Conservation (phyloP, 805 yeast species). For the Metschnikowia cubensis region DNA sequence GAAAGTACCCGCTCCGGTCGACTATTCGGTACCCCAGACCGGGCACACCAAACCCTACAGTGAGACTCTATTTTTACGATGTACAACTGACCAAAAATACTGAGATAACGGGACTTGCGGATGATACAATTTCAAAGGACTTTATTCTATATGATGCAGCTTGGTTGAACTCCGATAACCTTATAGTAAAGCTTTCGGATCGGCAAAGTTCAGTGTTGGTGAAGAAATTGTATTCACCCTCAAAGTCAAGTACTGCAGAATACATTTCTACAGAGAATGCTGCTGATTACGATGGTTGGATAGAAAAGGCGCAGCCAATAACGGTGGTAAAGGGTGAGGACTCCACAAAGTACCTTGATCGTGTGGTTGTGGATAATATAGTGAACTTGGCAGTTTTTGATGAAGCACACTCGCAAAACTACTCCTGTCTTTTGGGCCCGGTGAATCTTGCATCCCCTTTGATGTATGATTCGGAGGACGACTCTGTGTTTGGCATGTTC, state of each 20-base stretch:
- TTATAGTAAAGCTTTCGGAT: slow-evolving; percentile 21
- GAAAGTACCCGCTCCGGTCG: slow-evolving; percentile 46
- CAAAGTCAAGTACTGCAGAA: neutral
- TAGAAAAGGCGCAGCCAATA: slow-evolving; percentile 19
- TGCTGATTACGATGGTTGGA: slow-evolving; percentile 21
- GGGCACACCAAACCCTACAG: slow-evolving; percentile 57
- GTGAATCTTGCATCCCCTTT: slow-evolving; percentile 14
- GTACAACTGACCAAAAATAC: slow-evolving; percentile 22
- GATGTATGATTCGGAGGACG: slow-evolving; percentile 16
- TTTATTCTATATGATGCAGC: slow-evolving; percentile 19
- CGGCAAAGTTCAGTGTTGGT: slow-evolving; percentile 18
- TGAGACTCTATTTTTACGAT: slow-evolving; percentile 42
- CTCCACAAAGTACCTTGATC: slow-evolving; percentile 18
- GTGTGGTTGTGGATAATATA: slow-evolving; percentile 18
- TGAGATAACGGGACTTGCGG: slow-evolving; percentile 14
- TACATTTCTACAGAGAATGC: slow-evolving; percentile 11
- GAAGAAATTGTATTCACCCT: slow-evolving; percentile 15
- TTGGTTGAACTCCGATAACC: slow-evolving; percentile 18
- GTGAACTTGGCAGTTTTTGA: slow-evolving; percentile 22
- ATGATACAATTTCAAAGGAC: slow-evolving; percentile 14
- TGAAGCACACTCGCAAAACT: slow-evolving; percentile 11
- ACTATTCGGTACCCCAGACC: slow-evolving; percentile 69
- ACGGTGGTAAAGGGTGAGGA: slow-evolving; percentile 9
- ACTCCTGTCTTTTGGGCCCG: slow-evolving; percentile 18
- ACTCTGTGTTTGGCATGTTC: slow-evolving; percentile 16